Evolutionary conservation across 2,329 filamentous ascomycete species (phyloP).

Genomic region (Ilyonectria destructans): DNA sequence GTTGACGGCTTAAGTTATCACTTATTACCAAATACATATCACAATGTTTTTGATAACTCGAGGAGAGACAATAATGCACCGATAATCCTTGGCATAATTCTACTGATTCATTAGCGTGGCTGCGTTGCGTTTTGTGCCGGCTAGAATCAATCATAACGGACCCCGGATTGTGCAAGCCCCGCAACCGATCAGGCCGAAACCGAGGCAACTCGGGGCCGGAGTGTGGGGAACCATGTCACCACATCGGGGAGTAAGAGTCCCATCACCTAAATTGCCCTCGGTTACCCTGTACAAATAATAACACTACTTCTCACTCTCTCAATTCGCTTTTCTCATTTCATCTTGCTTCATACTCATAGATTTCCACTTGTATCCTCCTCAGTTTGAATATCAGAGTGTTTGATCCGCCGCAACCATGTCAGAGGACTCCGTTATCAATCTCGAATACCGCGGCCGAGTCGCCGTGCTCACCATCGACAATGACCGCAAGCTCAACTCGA

Average conservation of each 20-base stretch:
- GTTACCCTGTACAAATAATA: not conserved
- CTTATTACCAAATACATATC: not conserved
- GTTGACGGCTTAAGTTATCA: not conserved
- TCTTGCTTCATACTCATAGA: not conserved
- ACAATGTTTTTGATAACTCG: not conserved
- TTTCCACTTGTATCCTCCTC: no score
- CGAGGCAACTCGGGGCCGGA: conserved; percentile 44
- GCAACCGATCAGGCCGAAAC: conserved; percentile 33
- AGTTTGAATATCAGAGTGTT: not conserved
- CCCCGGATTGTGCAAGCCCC: conserved; percentile 9
- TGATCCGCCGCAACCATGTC: conserved; percentile 33
- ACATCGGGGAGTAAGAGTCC: not conserved
- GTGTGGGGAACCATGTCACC: conserved; percentile 39
- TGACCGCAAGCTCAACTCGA: conserved; percentile 88
- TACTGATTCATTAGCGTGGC: conserved; percentile 18
- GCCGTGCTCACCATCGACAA: conserved; percentile 90
- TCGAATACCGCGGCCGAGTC: conserved; percentile 61
- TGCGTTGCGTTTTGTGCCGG: not conserved
- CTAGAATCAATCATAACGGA: no score
- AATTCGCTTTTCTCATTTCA: not conserved
- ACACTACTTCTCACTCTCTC: not conserved
- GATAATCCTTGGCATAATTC: not conserved
- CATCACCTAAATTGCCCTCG: not conserved
- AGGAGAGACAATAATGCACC: not conserved
- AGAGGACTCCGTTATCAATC: conserved; percentile 50